Evolutionary conservation across 2,329 filamentous ascomycete species (phyloP).

Genomic region (Nigrospora oryzae): DNA sequence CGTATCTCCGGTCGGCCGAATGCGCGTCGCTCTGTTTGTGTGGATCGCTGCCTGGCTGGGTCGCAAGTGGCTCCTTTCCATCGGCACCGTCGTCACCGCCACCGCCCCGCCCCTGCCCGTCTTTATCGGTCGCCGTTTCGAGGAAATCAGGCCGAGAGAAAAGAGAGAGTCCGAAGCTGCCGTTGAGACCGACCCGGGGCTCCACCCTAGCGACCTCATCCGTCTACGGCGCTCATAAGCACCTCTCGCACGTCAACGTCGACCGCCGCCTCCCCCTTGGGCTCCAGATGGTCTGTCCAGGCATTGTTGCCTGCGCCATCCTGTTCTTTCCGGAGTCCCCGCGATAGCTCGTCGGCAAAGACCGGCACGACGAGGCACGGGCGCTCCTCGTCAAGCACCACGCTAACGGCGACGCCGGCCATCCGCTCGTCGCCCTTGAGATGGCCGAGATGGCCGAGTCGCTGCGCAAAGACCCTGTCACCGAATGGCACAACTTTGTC

Average conservation of each 20-base stretch:
- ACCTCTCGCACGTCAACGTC: conserved; percentile 15
- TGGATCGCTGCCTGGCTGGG: conserved; percentile 36
- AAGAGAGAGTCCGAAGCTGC: background rate
- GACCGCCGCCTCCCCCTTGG: conserved; percentile 25
- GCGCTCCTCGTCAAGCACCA: conserved; percentile 30
- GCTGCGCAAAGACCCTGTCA: conserved; percentile 20
- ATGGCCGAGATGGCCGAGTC: conserved; percentile 30
- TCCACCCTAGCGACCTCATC: conserved; percentile 21
- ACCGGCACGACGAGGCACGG: conserved; percentile 23
- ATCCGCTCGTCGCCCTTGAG: conserved; percentile 30
- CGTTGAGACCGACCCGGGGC: conserved; percentile 2
- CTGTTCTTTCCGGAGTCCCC: conserved; percentile 26
- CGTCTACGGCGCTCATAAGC: conserved; percentile 20
- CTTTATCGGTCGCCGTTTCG: conserved; percentile 45
- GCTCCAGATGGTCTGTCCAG: conserved; percentile 23
- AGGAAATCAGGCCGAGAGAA: too few relatives aligned
- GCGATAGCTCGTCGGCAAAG: conserved; percentile 22
- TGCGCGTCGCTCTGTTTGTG: conserved; percentile 30
- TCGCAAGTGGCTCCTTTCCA: conserved; percentile 29
- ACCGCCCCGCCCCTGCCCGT: conserved; percentile 30
- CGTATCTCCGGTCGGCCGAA: conserved; percentile 34
- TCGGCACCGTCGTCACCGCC: conserved; percentile 41
- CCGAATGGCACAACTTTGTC: conserved; percentile 26
- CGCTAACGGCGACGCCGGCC: conserved; percentile 27
- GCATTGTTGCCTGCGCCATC: conserved; percentile 18